Evolutionary conservation across 352 stramenopile species (phyloP), one percentile per base, ranked within the genome.

Genomic region (Phytophthora kernoviae): DNA sequence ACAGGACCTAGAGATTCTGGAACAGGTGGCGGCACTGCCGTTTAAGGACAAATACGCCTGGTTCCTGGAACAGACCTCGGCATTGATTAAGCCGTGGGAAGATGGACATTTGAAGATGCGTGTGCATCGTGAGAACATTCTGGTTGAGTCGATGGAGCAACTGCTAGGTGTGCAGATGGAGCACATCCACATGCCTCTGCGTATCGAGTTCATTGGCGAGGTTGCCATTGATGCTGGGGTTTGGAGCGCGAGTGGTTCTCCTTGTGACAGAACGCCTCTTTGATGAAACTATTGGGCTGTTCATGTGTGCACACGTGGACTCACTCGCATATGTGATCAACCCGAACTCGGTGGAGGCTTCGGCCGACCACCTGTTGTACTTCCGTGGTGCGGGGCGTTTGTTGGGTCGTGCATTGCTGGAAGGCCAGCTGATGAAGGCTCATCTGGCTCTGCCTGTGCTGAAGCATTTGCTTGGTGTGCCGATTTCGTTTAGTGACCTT

Each of bases 281-380:
- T 62, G 85, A 96, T 34, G 87, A 93, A 39, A 91, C 76, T 1
- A 89, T 93, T 52, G 90, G 88, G 0, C 70, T 97, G 1, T 97
- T 97, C 60, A 90, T 90, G 81, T 91, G 81, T 50, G 81, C 81
- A 4, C 83, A 91, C 68, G 83, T 90, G 9, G 83, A 93, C 52
- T 91, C 85, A 18, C 58, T 90, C 15, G 79, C 79, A 44, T 94
- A 91, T 52, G 81, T 90, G 49, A 91, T 94, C 60, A 92, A 93
- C 68, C 76, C 81, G 12, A 92, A 92, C 68, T 91, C 83, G 17
- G 73, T 89, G 9, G 80, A 93, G 49, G 84, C 84, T 1, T 91
- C 82, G 57, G 94, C 96, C 1, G 87, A 99, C 62, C 96, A 99
- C 68, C 66, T 99, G 56, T 75, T 97, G n/a, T 99, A 99, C 77